These are phyloP conservation scores for Fusarium tjaetaba DNA, from an alignment of 2,329 filamentous ascomycete species.

Conservation along the genomic window DNA sequence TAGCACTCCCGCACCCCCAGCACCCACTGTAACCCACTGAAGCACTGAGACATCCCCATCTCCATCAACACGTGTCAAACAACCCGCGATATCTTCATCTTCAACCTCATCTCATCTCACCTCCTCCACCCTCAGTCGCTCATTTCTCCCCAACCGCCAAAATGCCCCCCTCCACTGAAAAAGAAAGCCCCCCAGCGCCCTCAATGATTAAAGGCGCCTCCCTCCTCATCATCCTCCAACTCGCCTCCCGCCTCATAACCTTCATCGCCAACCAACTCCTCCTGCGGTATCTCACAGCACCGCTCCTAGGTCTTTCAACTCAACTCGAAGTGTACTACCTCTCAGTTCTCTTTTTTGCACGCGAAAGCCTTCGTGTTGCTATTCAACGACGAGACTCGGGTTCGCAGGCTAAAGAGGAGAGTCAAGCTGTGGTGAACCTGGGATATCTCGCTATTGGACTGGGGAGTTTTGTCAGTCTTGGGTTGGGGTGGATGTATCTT, in stretches of 20 bases:
- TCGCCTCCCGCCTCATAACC: slow-evolving; percentile 86
- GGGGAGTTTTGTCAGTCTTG: slow-evolving; percentile 70
- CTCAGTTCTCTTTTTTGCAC: slow-evolving; percentile 91
- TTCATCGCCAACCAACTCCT: slow-evolving; percentile 93
- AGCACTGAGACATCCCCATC: neutral
- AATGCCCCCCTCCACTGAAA: slow-evolving; percentile 1
- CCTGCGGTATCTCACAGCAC: slow-evolving; percentile 86
- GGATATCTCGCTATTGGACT: slow-evolving; percentile 81
- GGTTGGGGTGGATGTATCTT: slow-evolving; percentile 76
- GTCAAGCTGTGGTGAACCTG: slow-evolving; percentile 87
- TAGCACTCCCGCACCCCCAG: neutral
- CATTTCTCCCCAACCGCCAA: neutral
- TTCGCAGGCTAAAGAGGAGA: slow-evolving; percentile 45
- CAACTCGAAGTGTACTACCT: slow-evolving; percentile 95
- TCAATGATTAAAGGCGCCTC: slow-evolving; percentile 75
- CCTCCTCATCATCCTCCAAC: slow-evolving; percentile 87
- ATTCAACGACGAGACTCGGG: slow-evolving; percentile 76
- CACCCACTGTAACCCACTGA: slow-evolving; percentile 14
- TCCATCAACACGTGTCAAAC: slow-evolving; percentile 32
- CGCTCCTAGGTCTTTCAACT: slow-evolving; percentile 83
- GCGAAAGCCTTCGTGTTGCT: slow-evolving; percentile 91
- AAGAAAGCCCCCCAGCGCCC: neutral
- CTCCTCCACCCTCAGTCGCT: neutral
- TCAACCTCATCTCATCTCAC: neutral
- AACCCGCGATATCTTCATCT: neutral